A percentile compares a stretch with the other conserved stretches of the same genome.
phyloP scores from a whole-genome alignment of 225 moss, liverwort and hornwort genomes.

The Straminergon stramineum region DNA sequence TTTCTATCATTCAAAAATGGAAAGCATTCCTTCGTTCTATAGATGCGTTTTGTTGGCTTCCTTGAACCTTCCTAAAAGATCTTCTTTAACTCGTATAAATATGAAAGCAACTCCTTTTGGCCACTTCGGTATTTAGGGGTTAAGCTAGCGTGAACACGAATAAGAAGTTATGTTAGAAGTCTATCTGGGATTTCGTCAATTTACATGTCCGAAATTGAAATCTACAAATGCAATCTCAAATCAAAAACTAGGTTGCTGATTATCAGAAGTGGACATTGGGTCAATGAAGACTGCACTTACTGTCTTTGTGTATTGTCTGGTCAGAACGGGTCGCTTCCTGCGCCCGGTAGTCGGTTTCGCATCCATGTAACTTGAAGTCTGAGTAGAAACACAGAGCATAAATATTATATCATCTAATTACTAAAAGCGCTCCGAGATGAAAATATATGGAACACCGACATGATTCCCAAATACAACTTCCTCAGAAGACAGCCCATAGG shows the following conservation, averaged over 20 bases:
- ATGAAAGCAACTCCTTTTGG: background rate
- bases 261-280: background rate
- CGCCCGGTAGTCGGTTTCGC: constrained; percentile 46
- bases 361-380: constrained; percentile 50
- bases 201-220: background rate
- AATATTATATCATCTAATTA: background rate
- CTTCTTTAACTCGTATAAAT: background rate
- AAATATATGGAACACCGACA: background rate
- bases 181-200: background rate
- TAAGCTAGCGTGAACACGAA: background rate
- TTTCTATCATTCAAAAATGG: background rate
- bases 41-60: background rate
- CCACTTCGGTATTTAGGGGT: background rate
- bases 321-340: constrained; percentile 52
- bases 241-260: background rate
- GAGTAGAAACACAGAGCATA: background rate
- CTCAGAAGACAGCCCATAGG: background rate
- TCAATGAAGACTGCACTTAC: constrained; percentile 30
- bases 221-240: background rate
- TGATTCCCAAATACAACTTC: background rate
- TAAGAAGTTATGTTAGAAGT: background rate
- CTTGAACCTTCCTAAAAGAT: background rate
- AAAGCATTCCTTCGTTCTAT: background rate
- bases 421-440: background rate
- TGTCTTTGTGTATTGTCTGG: constrained; percentile 89